Percentiles rank a stretch among this genome's conserved stretches.
Evolutionary conservation across 768 basidiomycete genomes (phyloP).

Genomic region (Hirschioporus abietinus): DNA sequence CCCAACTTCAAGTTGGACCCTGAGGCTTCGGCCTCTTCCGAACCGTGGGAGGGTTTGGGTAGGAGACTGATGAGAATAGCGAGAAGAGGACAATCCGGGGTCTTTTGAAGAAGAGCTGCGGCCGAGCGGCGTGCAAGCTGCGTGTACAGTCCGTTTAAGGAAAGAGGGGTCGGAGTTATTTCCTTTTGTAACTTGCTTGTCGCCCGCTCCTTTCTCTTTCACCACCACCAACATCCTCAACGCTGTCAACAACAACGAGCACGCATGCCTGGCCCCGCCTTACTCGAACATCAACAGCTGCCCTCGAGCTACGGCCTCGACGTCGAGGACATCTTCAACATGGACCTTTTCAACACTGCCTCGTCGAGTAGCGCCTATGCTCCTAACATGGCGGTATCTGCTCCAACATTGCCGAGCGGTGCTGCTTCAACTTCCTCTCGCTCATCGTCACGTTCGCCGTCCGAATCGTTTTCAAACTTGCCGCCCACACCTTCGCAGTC

Average conservation of each 20-base stretch:
- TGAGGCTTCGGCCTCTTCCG: not conserved
- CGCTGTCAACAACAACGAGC: constrained; percentile 19
- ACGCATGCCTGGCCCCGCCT: constrained; percentile 20
- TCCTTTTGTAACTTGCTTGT: not conserved
- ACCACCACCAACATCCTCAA: constrained; percentile 40
- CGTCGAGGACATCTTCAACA: constrained; percentile 62
- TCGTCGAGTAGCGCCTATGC: constrained; percentile 1
- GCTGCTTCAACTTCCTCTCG: constrained; percentile 36
- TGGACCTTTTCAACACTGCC: constrained; percentile 46
- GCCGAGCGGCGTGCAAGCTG: not conserved
- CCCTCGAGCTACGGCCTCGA: constrained; percentile 20
- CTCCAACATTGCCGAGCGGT: constrained; percentile 11
- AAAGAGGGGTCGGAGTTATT: not conserved
- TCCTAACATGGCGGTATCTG: not conserved
- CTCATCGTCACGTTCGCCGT: constrained; percentile 39
- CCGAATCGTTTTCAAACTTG: constrained; percentile 18
- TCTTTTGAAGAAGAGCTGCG: not conserved
- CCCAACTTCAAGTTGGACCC: not conserved
- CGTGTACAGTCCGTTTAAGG: not conserved
- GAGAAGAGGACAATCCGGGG: not conserved
- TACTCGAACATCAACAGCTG: constrained; percentile 17
- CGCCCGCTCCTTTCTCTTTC: not conserved
- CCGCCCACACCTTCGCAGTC: constrained; percentile 45
- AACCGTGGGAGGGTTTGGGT: not conserved
- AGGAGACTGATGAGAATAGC: not conserved